Percentiles rank a stretch among this genome's conserved stretches.
Evolutionary conservation across 768 basidiomycete species (phyloP).

Genomic region (Tricholoma sp.): DNA sequence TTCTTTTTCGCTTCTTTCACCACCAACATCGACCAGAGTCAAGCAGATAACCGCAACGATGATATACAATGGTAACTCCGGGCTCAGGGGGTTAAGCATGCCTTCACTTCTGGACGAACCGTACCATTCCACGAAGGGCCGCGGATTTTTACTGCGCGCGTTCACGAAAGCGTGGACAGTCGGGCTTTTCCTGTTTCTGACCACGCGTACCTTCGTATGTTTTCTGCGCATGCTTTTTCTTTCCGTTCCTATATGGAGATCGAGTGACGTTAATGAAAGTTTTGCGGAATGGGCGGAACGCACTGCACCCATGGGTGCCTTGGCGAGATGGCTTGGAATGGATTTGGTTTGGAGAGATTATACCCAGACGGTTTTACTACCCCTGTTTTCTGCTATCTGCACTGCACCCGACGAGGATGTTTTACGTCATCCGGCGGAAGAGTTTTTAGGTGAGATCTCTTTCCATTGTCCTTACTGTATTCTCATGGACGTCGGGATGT

Average conservation of each 20-base stretch:
- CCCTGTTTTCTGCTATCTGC: constrained; percentile 70
- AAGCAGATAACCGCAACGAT: constrained; percentile 40
- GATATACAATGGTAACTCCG: constrained; percentile 65
- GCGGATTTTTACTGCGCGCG: constrained; percentile 10
- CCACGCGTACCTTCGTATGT: constrained; percentile 38
- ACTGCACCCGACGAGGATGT: constrained; percentile 57
- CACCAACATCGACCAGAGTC: constrained; percentile 16
- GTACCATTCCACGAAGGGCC: constrained; percentile 15
- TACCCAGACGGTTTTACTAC: constrained; percentile 47
- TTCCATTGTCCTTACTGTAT: neutral
- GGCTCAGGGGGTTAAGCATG: constrained; percentile 45
- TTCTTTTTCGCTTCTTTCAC: constrained; percentile 56
- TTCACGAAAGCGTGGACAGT: constrained; percentile 23
- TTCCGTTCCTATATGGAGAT: constrained; percentile 38
- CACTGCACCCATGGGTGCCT: constrained; percentile 33
- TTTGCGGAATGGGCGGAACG: constrained; percentile 45
- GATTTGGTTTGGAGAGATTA: constrained; percentile 52
- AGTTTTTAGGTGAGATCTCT: constrained; percentile 52
- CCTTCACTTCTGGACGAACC: constrained; percentile 33
- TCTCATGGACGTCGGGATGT: neutral
- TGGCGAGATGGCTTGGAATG: constrained; percentile 39
- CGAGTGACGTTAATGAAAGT: constrained; percentile 23
- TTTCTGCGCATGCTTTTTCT: constrained; percentile 40
- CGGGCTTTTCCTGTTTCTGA: constrained; percentile 36
- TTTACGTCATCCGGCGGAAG: constrained; percentile 53